Conservation (phyloP, 2,329 filamentous ascomycete genomes). For the Alternaria sp. region DNA sequence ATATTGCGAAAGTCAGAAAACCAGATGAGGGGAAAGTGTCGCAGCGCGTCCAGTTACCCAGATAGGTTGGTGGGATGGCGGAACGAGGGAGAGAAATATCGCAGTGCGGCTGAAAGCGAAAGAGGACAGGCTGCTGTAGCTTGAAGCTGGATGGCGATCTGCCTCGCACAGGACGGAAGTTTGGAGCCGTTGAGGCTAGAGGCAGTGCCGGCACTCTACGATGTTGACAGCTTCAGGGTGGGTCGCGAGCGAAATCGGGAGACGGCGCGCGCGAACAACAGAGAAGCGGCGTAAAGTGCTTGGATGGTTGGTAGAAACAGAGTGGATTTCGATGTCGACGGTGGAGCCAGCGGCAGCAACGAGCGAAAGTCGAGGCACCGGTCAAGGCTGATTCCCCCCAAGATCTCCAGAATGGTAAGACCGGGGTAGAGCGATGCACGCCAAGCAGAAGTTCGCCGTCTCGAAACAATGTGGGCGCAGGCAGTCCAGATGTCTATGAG, state of each 20-base stretch:
- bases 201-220: constrained; percentile 40
- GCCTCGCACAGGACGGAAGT: constrained; percentile 39
- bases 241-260: constrained; percentile 26
- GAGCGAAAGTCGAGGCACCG: constrained; percentile 37
- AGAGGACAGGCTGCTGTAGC: constrained; percentile 35
- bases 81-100: constrained; percentile 28
- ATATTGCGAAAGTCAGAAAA: constrained; percentile 24
- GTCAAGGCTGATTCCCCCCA: constrained; percentile 46
- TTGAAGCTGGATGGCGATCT: constrained; percentile 38
- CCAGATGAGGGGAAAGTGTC: constrained; percentile 16
- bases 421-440: constrained; percentile 33
- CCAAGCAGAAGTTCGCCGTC: constrained; percentile 32
- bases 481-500: constrained; percentile 21
- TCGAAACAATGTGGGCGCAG: constrained; percentile 25
- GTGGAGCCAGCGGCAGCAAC: constrained; percentile 39
- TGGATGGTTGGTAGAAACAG: constrained; percentile 31
- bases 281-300: constrained; percentile 20
- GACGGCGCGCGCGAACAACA: constrained; percentile 32
- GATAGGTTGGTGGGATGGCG: constrained; percentile 20
- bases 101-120: constrained; percentile 28
- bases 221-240: constrained; percentile 33
- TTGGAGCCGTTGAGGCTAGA: constrained; percentile 35
- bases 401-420: constrained; percentile 30
- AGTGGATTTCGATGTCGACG: constrained; percentile 27
- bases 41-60: constrained; percentile 21